These are phyloP conservation scores for Dactylonectria estremocensis DNA, from an alignment of 2,329 filamentous ascomycete genomes.

Conservation along the genomic window DNA sequence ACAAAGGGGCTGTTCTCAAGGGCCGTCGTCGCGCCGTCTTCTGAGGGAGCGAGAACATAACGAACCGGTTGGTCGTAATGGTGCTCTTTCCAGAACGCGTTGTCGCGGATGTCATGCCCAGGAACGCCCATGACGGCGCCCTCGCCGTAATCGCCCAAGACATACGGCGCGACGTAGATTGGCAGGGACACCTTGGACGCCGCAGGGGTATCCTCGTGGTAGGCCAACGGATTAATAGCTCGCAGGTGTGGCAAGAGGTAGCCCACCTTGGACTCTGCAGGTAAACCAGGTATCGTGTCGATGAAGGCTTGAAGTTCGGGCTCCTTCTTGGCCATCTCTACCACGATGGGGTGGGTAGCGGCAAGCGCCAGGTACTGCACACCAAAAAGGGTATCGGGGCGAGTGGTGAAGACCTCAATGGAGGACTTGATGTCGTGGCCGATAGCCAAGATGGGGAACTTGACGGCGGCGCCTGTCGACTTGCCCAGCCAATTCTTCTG, in stretches of 20 bases:
- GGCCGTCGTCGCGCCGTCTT: slow-evolving; percentile 62
- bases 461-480: slow-evolving; percentile 80
- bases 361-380: slow-evolving; percentile 89
- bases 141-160: slow-evolving; percentile 87
- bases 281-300: slow-evolving; percentile 70
- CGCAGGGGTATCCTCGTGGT: slow-evolving; percentile 66
- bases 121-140: slow-evolving; percentile 95
- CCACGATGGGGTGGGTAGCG: slow-evolving; percentile 79
- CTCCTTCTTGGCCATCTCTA: slow-evolving; percentile 71
- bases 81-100: slow-evolving; percentile 85
- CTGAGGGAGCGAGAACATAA: slow-evolving; percentile 71
- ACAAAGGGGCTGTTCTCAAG: slow-evolving; percentile 70
- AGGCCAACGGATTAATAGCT: slow-evolving; percentile 77
- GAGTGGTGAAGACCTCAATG: slow-evolving; percentile 85
- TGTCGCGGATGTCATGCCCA: slow-evolving; percentile 84
- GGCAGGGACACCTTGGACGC: slow-evolving; percentile 73
- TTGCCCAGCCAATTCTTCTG: slow-evolving; percentile 92
- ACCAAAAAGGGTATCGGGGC: slow-evolving; percentile 89
- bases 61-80: slow-evolving; percentile 72
- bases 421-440: slow-evolving; percentile 59
- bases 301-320: slow-evolving; percentile 77
- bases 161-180: slow-evolving; percentile 87
- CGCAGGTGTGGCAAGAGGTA: slow-evolving; percentile 75
- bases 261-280: slow-evolving; percentile 74
- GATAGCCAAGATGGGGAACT: slow-evolving; percentile 73